These are phyloP conservation scores for Nectriaceae sp. DNA, from an alignment of 2,329 filamentous ascomycete species.

Conservation along the genomic window DNA sequence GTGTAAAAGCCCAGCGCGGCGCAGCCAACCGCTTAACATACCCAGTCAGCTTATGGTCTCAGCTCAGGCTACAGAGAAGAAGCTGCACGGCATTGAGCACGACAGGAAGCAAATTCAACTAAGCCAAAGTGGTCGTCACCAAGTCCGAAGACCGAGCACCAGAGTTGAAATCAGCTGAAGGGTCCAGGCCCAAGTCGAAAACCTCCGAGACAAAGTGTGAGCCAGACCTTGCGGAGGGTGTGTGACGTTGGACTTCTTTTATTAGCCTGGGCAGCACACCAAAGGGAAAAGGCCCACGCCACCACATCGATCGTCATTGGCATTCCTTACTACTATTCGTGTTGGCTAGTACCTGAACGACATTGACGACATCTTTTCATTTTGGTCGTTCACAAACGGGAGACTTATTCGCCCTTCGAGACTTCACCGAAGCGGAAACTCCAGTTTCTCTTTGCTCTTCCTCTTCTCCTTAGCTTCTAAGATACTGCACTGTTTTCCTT, in stretches of 20 bases:
- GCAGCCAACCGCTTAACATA: not conserved
- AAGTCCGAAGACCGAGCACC: not conserved
- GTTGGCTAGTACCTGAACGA: conserved; percentile 6
- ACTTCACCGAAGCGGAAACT: no score
- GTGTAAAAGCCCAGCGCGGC: not conserved
- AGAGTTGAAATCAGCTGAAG: not conserved
- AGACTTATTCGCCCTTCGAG: conserved; percentile 11
- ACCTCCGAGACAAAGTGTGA: not conserved
- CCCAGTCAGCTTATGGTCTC: not conserved
- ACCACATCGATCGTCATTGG: conserved; percentile 30
- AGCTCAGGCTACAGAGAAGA: not conserved
- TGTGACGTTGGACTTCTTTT: not conserved
- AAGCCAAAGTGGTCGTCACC: not conserved
- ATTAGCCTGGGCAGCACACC: not conserved
- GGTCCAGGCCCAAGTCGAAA: not conserved
- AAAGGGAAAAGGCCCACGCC: conserved; percentile 18
- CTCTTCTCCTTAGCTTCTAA: no score
- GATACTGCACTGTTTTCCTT: no score
- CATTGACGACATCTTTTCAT: conserved; percentile 3
- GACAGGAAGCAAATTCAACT: not conserved
- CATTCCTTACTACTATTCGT: conserved; percentile 18
- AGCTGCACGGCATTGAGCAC: not conserved
- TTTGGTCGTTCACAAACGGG: no score
- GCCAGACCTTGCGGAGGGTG: not conserved
- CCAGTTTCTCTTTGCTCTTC: no score